Evolutionary conservation across 176 grass and related monocot species (phyloP), one percentile per base, ranked within the genome.

Genomic region (Phyllostachys edulis): DNA sequence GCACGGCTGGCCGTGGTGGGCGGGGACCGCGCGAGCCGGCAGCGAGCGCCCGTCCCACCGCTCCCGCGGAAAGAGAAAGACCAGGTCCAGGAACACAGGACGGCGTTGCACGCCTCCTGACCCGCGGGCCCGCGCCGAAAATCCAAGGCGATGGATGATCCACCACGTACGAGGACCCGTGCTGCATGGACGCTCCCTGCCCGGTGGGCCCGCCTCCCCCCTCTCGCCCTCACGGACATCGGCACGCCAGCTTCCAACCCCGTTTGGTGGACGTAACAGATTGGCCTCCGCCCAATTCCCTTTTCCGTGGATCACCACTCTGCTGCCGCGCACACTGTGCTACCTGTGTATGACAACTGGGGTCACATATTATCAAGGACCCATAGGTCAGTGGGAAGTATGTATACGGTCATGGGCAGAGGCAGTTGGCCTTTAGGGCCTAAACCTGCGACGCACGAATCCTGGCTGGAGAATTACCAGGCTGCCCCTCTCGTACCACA

Each of bases 341-440:
- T 37, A 9, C 1, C 0, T 9, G 17, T 52, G 0, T 0, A n/a
- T 75, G 70, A 60, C 39, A 14, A 0, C 8, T 38, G 49, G 85
- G 57, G 49, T 1, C 2, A 0, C 0, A 0, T 0, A 0, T 0
- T 0, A 0, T 0, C 0, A 0, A 0, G 49, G 71, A 6, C 72
- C 86, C 79, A 17, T 0, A 0, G 1, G 3, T 60, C 85, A 40
- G 50, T 69, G 41, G 1, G 0, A 1, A 0, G 15, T 2, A 9
- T 0, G 14, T 0, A 8, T 2, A 5, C 0, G 5, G 42, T 0
- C 6, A 4, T 9, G 3, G n/a, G 8, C 18, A 0, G 0, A 0
- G 11, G 20, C 10, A 5, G 37, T 38, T 38, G 6, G 66, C 10
- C 18, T 6, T 9, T 38, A 20, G 60, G 62, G 51, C 11, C 29